Evolutionary conservation across 1,139 yeast species (phyloP), one percentile per base, ranked within the genome.

Genomic region (Suhomyces kunorum): DNA sequence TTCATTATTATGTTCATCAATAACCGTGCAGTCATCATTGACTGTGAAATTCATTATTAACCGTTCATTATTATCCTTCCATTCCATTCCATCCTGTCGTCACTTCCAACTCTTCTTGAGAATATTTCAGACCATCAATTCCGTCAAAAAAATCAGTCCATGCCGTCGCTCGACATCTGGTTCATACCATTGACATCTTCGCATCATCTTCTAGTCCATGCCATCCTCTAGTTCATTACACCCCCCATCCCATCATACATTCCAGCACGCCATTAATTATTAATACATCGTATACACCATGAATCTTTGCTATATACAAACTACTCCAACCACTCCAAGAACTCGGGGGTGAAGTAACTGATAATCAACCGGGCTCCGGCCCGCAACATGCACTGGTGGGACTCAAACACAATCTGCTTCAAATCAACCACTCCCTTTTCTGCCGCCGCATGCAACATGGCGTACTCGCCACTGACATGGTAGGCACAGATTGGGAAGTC

Each of bases 401-500:
- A 74, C 66, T 92, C 99, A 57, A 86, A 87, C 0, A 97, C 98
- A 65, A 92, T 85, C 7, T 80, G 74, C 63, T 88, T 85, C 63
- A 94, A 74, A 61, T 92, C 98, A 45, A 84, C 87, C 42, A 90
- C 78, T 18, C 95, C 96, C 73, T 90, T 90, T 55, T 90, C 97
- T 22, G 98, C 98, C 37, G 97, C 98, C 8, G 98, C 98, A 60
- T 90, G 96, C 49, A 92, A 69, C 98, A 94, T 92, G 36, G 98
- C 97, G 59, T 80, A 92, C 65, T 92, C 99, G 34, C 99, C 99
- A 63, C 94, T 82, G 23, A 92, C 99, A 62, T 94, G 98, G 64
- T 92, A 92, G 18, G 95, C 94, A 59, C 96, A 89, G 38, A 92
- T 72, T 20, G 98, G 98, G 53, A 85, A 80, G 61, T 92, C 94